These are phyloP conservation scores for Arctostaphylos glauca DNA, from an alignment of 148 eudicot genomes.

Conservation along the genomic window DNA sequence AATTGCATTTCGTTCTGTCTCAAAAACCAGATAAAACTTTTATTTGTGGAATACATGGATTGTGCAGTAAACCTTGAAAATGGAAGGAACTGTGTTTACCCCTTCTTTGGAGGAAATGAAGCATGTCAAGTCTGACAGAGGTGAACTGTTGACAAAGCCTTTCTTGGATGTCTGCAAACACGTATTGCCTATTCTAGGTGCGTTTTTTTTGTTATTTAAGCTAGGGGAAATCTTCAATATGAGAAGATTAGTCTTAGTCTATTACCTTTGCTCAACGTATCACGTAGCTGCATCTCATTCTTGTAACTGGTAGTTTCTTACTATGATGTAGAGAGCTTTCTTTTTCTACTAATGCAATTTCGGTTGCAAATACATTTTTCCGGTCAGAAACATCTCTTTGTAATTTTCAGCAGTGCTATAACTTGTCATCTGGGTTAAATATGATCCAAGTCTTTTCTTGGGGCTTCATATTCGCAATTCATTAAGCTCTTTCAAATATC, in stretches of 20 bases:
- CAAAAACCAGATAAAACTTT: background rate
- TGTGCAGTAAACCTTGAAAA: constrained; percentile 31
- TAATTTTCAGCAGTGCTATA: background rate
- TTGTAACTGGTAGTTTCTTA: background rate
- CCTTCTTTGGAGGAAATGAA: constrained; percentile 73
- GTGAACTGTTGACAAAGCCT: constrained; percentile 69
- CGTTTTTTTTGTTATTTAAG: constrained; percentile 5
- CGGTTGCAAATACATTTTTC: background rate
- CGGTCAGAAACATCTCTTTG: background rate
- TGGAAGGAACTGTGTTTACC: constrained; percentile 72
- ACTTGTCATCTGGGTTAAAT: background rate
- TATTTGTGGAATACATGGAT: background rate
- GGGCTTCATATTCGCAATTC: background rate
- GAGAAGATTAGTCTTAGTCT: background rate
- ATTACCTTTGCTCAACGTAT: background rate
- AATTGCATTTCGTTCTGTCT: background rate
- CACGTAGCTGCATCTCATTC: background rate
- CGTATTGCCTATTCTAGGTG: constrained; percentile 84
- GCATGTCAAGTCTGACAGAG: constrained; percentile 67
- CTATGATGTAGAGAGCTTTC: background rate
- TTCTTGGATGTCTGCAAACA: constrained; percentile 88
- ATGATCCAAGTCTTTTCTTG: background rate
- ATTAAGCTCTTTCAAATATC: constrained; percentile 10
- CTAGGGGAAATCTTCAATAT: background rate
- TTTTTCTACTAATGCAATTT: background rate